These are phyloP conservation scores for Colletotrichum somersetense DNA, from an alignment of 2,329 filamentous ascomycete genomes.

Conservation along the genomic window DNA sequence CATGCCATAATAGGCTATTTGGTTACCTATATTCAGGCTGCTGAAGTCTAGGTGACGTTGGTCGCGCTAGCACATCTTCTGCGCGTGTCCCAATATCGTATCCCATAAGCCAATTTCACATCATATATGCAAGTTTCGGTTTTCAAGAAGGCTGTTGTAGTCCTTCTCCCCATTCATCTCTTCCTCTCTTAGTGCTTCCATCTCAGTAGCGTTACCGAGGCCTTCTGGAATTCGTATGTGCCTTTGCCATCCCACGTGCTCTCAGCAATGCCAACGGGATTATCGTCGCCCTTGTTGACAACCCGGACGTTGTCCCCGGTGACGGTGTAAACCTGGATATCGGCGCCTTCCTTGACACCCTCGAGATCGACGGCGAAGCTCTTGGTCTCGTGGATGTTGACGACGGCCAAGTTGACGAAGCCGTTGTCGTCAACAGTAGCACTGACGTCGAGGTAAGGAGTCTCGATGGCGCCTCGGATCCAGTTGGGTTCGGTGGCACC, in stretches of 20 bases:
- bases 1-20: conserved; percentile 20
- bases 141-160: background rate
- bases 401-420: conserved; percentile 75
- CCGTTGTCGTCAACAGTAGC: conserved; percentile 70
- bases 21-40: background rate
- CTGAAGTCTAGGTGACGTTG: conserved; percentile 4
- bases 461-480: conserved; percentile 74
- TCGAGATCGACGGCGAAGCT: conserved; percentile 71
- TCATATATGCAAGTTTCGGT: conserved; percentile 10
- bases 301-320: conserved; percentile 67
- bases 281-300: conserved; percentile 72
- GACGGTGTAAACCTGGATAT: conserved; percentile 73
- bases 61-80: conserved; percentile 19
- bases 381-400: conserved; percentile 75
- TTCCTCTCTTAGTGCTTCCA: conserved; percentile 58
- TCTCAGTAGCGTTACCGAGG: conserved; percentile 76
- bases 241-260: conserved; percentile 72
- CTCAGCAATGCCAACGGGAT: conserved; percentile 65
- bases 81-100: conserved; percentile 9
- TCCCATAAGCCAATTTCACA: conserved; percentile 12
- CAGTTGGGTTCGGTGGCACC: conserved; percentile 76
- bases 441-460: conserved; percentile 78
- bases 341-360: conserved; percentile 60
- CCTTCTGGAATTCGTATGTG: conserved; percentile 74
- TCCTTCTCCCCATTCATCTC: background rate